These are phyloP conservation scores for Sugiyamaella sp. DNA, from an alignment of 1,139 yeast species.

Conservation along the genomic window DNA sequence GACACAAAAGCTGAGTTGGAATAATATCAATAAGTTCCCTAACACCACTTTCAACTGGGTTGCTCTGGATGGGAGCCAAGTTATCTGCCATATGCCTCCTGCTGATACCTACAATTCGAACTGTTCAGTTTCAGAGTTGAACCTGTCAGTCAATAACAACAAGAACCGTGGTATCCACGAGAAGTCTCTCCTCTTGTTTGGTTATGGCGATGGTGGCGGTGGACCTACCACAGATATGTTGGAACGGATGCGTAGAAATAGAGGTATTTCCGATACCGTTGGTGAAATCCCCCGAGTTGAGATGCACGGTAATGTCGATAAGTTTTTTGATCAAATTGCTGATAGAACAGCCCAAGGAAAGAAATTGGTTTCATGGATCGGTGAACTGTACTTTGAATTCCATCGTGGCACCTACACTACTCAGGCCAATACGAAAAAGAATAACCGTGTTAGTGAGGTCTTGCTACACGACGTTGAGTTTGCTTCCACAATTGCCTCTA, in stretches of 20 bases:
- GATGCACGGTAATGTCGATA: conserved; percentile 73
- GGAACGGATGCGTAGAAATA: conserved; percentile 85
- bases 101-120: conserved; percentile 94
- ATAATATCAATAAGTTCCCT: conserved; percentile 88
- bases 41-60: conserved; percentile 94
- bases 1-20: conserved; percentile 94
- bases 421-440: conserved; percentile 77
- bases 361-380: conserved; percentile 82
- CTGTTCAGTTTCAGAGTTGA: conserved; percentile 89
- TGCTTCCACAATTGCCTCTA: conserved; percentile 73
- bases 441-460: conserved; percentile 74
- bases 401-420: conserved; percentile 97
- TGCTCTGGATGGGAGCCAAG: conserved; percentile 89
- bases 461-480: conserved; percentile 84
- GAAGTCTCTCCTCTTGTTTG: conserved; percentile 72
- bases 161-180: conserved; percentile 80
- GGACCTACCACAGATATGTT: conserved; percentile 94
- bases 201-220: conserved; percentile 98
- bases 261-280: conserved; percentile 81
- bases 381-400: conserved; percentile 92
- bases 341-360: conserved; percentile 64
- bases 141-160: conserved; percentile 75
- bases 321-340: conserved; percentile 70
- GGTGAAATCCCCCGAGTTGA: conserved; percentile 80
- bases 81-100: conserved; percentile 95